These are phyloP conservation scores for Eutypa lata DNA, from an alignment of 2,329 filamentous ascomycete genomes.

Conservation along the genomic window DNA sequence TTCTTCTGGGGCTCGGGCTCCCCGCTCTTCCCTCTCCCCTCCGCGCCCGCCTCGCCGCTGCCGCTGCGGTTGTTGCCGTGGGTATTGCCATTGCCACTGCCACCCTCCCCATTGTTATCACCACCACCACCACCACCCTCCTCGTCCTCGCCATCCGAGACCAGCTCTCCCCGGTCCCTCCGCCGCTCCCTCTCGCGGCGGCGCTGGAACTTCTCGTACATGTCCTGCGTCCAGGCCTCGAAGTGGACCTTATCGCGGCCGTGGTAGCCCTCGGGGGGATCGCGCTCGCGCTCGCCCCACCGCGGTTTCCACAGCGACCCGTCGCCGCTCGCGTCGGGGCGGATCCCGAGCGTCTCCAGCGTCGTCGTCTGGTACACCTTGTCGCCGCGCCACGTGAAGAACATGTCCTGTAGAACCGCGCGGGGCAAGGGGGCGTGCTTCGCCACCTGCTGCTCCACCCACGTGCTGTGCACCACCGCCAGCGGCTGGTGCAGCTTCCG, in stretches of 20 bases:
- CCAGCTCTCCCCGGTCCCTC: slow-evolving; percentile 38
- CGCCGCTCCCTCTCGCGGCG: slow-evolving; percentile 46
- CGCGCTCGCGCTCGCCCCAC: slow-evolving; percentile 17
- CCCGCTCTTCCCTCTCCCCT: slow-evolving; percentile 8
- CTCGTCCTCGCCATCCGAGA: slow-evolving; percentile 31
- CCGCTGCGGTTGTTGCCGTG: too few relatives aligned
- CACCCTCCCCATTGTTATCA: slow-evolving; percentile 4
- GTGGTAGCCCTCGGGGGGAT: slow-evolving; percentile 40
- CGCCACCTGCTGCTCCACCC: slow-evolving; percentile 62
- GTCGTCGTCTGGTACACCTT: slow-evolving; percentile 75
- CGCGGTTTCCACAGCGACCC: slow-evolving; percentile 29
- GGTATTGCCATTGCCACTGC: slow-evolving; percentile 5
- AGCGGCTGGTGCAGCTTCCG: slow-evolving; percentile 67
- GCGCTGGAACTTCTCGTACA: slow-evolving; percentile 48
- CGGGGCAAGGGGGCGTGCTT: slow-evolving; percentile 32
- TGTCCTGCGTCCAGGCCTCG: slow-evolving; percentile 71
- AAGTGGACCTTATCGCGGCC: slow-evolving; percentile 64
- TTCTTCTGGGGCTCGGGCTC: slow-evolving; percentile 20
- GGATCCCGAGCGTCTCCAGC: slow-evolving; percentile 64
- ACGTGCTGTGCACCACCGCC: slow-evolving; percentile 63
- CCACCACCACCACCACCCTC: slow-evolving; percentile 8
- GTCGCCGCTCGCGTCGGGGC: slow-evolving; percentile 34
- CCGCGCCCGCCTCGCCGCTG: slow-evolving; percentile 5
- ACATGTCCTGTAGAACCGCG: slow-evolving; percentile 52
- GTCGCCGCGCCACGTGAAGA: slow-evolving; percentile 76